Base-by-base conservation (phyloP, 345 rosid species). In the Populus simonii region DNA sequence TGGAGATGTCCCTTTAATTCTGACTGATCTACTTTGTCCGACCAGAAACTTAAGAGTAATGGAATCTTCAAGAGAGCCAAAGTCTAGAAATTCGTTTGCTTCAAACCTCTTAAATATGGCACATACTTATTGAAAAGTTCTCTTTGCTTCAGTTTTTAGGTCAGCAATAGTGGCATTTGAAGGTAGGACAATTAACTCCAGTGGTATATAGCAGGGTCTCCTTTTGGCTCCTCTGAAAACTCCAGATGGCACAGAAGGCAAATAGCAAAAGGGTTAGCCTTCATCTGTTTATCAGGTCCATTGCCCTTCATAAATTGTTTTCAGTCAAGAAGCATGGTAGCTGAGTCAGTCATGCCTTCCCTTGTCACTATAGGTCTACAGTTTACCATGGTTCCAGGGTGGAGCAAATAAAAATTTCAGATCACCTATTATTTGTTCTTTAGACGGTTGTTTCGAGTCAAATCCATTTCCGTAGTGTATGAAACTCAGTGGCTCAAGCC, bases 241-340 rank as follows among this genome's bases (percentile, higher is more conserved):
- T 90, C 92, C 3, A 85, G 80, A 70, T 83, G 77, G 71, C 97
- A 91, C 84, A 83, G 81, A 25, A 89, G 75, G 23, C 63, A 76
- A 63, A 89, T 82, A 31, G 84, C 83, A 53, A 29, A 51, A 23
- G 88, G 81, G 71, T 81, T 79, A 23, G 31, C 67, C 20, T 20
- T 70, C 16, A 41, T 75, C 77, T 33, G 63, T 29, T 53, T 68
- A 22, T 74, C 59, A 15, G 72, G 76, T 65, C 65, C 67, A 79
- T 86, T 36, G 11, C 88, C 93, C 81, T 89, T 91, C 72, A 89
- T 77, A 76, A 93, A 93, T 51, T 91, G 91, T 77, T 93, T 91
- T 83, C 97, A 90, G 74, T 93, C 97, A 10, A 91, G 85, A 79
- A 93, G 86, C 79, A 85, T 93, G 38, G 83, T 84, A 38, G 88